Percentiles rank a stretch among this genome's conserved stretches.
These are phyloP conservation scores for Brassica napus DNA, from an alignment of 345 rosid species.

Conservation along the genomic window DNA sequence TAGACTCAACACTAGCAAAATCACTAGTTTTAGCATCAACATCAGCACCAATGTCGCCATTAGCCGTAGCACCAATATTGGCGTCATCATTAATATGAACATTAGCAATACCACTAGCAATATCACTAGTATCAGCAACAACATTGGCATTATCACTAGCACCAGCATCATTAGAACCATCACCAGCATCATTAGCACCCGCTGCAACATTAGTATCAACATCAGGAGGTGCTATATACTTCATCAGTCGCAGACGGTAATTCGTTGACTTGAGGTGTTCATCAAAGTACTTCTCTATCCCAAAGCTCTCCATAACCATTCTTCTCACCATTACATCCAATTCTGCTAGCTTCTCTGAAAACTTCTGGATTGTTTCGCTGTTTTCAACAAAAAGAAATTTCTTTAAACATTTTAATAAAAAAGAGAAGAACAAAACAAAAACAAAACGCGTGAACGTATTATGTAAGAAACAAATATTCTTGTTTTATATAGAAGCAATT, in stretches of 20 bases:
- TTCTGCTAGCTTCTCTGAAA: constrained; percentile 39
- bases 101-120: not conserved
- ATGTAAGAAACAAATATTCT: not conserved
- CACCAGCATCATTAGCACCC: not conserved
- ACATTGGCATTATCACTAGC: not conserved
- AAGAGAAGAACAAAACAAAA: not conserved
- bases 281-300: constrained; percentile 41
- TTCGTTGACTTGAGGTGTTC: constrained; percentile 35
- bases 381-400: not conserved
- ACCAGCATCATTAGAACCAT: not conserved
- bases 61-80: not conserved
- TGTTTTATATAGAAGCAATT: not conserved
- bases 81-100: not conserved
- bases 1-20: not conserved
- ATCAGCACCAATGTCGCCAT: not conserved
- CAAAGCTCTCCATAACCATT: constrained; percentile 61
- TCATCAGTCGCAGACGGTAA: constrained; percentile 30
- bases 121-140: not conserved
- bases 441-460: not conserved
- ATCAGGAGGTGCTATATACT: constrained; percentile 15
- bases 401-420: not conserved
- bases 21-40: not conserved
- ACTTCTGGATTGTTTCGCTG: constrained; percentile 36
- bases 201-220: constrained; percentile 18
- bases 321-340: constrained; percentile 47